Percentiles rank a stretch among this genome's conserved stretches.
Evolutionary conservation across 257 asterid genomes (phyloP).

Genomic region (Nicotiana knightiana): DNA sequence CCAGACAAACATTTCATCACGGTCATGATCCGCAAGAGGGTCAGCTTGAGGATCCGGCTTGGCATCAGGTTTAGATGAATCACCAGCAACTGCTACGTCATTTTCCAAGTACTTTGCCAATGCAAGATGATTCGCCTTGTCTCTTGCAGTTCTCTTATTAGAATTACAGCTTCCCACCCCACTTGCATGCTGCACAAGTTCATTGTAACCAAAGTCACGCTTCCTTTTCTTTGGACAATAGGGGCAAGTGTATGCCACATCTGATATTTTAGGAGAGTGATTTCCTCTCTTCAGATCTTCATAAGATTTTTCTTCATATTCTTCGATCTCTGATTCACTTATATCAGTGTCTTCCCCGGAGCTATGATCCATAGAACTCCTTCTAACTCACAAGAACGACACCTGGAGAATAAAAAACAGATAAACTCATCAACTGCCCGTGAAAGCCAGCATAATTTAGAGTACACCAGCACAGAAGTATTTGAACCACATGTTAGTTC

Average conservation of each 20-base stretch:
- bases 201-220: constrained; percentile 45
- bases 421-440: background rate
- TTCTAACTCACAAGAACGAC: background rate
- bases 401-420: background rate
- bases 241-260: constrained; percentile 63
- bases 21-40: constrained; percentile 55
- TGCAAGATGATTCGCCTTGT: constrained; percentile 67
- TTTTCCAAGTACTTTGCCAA: constrained; percentile 64
- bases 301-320: constrained; percentile 28
- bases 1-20: constrained; percentile 65
- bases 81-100: constrained; percentile 30
- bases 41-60: constrained; percentile 37
- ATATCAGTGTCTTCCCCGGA: constrained; percentile 37
- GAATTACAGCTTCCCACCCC: constrained; percentile 50
- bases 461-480: background rate
- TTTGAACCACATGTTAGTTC: constrained; percentile 4
- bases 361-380: constrained; percentile 19
- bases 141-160: constrained; percentile 47
- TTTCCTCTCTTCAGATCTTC: constrained; percentile 55
- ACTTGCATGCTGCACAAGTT: constrained; percentile 69
- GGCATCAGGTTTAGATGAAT: constrained; percentile 34
- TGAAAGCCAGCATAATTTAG: background rate
- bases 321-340: constrained; percentile 42
- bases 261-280: constrained; percentile 47
- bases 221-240: constrained; percentile 63